Conservation (phyloP, 768 basidiomycete genomes). For the Pisolithus orientalis region DNA sequence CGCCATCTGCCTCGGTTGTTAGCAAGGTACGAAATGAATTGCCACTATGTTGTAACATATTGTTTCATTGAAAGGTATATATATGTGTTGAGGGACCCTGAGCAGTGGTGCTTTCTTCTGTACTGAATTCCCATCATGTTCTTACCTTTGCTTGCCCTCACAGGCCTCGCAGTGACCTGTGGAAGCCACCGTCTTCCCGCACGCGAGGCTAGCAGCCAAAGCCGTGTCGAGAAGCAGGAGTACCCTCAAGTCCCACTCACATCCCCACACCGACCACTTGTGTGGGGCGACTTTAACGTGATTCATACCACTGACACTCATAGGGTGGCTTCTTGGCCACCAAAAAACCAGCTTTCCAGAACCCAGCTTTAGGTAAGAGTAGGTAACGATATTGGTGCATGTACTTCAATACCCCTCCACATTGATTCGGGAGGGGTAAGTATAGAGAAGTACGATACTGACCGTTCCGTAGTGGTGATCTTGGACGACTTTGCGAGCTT, state of each 20-base stretch:
- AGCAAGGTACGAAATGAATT: too few species aligned
- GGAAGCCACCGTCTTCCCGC: conserved; percentile 9
- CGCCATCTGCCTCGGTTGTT: too few species aligned
- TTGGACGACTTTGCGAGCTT: conserved; percentile 87
- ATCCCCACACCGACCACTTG: conserved; percentile 58
- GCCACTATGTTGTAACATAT: too few species aligned
- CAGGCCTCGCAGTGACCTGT: conserved; percentile 15
- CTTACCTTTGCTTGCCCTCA: conserved; percentile 11
- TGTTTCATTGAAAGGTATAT: too few species aligned
- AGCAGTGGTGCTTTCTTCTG: background rate
- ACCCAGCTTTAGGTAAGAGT: conserved; percentile 58
- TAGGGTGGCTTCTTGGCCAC: conserved; percentile 80
- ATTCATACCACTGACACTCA: conserved; percentile 83
- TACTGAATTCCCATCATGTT: background rate
- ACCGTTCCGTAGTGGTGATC: conserved; percentile 39
- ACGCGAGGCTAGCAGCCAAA: conserved; percentile 27
- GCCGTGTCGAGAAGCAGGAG: conserved; percentile 29
- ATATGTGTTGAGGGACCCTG: background rate
- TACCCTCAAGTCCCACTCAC: conserved; percentile 38
- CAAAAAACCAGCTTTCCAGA: conserved; percentile 68
- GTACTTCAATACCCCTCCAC: background rate
- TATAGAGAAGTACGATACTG: background rate
- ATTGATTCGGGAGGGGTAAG: background rate
- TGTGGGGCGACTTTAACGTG: conserved; percentile 89
- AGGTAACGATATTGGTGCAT: background rate